Evolutionary conservation across 176 grass and related monocot species (phyloP).

Genomic region (Rhynchospora pubera): DNA sequence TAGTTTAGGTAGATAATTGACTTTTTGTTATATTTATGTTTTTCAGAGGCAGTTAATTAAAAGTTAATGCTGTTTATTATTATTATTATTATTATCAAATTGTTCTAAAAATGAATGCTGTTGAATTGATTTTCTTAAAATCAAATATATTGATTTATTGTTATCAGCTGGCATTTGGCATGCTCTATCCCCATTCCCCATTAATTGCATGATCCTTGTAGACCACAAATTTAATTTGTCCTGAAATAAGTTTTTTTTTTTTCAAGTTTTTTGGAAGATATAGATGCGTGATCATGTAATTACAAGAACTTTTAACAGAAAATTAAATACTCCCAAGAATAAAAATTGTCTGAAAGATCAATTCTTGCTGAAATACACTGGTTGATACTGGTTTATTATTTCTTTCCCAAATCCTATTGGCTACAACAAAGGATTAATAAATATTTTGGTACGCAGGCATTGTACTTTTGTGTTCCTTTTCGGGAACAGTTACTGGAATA

Average conservation of each 20-base stretch:
- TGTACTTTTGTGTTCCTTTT: conserved; percentile 79
- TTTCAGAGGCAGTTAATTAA: background rate
- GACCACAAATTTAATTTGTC: background rate
- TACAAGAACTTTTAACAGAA: background rate
- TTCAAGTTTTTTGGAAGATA: background rate
- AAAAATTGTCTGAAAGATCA: background rate
- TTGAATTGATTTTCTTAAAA: background rate
- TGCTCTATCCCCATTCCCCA: background rate
- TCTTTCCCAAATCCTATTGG: background rate
- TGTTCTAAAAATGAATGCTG: background rate
- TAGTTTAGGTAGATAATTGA: background rate
- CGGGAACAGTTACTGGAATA: conserved; percentile 93
- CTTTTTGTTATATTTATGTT: background rate
- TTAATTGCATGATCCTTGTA: background rate
- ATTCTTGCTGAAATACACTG: background rate
- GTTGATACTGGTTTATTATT: background rate
- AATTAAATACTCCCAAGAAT: background rate
- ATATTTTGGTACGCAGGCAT: conserved; percentile 35
- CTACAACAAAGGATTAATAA: background rate
- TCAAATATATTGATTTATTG: background rate
- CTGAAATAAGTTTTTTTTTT: background rate
- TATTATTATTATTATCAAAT: background rate
- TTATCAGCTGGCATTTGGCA: background rate
- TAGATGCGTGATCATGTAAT: background rate
- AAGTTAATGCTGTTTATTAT: background rate